phyloP scores from a whole-genome alignment of 202 grass and related monocot species.

The Schoenoplectus triqueter region DNA sequence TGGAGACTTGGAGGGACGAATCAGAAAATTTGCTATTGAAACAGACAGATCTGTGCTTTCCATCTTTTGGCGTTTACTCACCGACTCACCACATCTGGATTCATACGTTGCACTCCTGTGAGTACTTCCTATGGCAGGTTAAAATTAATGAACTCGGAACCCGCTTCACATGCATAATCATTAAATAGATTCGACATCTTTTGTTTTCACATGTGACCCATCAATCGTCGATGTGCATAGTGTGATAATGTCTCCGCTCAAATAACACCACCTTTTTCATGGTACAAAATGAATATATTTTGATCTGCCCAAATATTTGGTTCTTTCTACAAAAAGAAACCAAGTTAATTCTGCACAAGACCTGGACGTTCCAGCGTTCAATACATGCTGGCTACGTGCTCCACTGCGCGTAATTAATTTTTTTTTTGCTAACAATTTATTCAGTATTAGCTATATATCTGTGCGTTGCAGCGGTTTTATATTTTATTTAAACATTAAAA shows the following conservation, averaged over 20 bases:
- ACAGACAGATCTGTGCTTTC: neutral
- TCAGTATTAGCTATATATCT: too few relatives aligned
- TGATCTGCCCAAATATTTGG: neutral
- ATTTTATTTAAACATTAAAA: too few relatives aligned
- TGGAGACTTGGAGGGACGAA: too few relatives aligned
- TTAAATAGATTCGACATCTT: neutral
- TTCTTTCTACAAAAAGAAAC: too few relatives aligned
- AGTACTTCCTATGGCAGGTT: neutral
- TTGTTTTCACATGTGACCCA: conserved; percentile 6
- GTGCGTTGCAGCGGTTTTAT: too few relatives aligned
- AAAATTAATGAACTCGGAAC: neutral
- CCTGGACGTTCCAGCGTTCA: too few relatives aligned
- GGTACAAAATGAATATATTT: neutral
- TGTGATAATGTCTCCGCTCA: neutral
- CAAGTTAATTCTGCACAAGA: too few relatives aligned
- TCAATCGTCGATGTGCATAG: too few relatives aligned
- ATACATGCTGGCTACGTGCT: too few relatives aligned
- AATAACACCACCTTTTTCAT: too few relatives aligned
- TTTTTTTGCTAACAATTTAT: too few relatives aligned
- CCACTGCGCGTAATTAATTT: too few relatives aligned
- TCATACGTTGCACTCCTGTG: neutral
- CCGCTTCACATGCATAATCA: neutral
- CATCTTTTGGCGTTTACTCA: neutral
- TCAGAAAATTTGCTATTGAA: neutral
- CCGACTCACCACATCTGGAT: neutral